Evolutionary conservation across 345 rosid species (phyloP), one percentile per base, ranked within the genome.

Genomic region (Corchorus capsularis): DNA sequence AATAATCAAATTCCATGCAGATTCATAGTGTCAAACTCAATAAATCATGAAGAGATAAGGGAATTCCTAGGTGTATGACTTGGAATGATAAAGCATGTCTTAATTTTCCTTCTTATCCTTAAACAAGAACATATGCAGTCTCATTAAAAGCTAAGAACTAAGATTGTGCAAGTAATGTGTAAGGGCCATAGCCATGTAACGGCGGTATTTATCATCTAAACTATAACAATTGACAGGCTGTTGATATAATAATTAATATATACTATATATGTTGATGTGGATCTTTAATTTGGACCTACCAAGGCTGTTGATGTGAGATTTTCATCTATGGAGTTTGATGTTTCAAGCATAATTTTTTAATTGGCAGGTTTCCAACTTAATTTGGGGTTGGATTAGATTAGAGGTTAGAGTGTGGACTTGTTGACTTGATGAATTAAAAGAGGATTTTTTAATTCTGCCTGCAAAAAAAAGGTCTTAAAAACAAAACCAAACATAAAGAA

Each of bases 21-120:
- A 10, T 19, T 9, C 34, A 54, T 17, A 2, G n/a, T 13, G 10
- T 41, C 52, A 10, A 64, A 0, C 13, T 64, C 69, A 41, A 17
- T 16, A 64, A n/a, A n/a, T n/a, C 52, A 64, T 41, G 2, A 69
- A 69, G 41, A 50, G 49, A 60, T 72, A 77, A 73, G 56, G 75
- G 17, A 32, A 43, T 5, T 34, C 53, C 17, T 14, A 27, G 6
- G 20, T 17, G 68, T 63, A 35, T 75, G 79, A 79, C 67, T 46
- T 75, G 85, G 75, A 72, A 54, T 76, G 78, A 76, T 39, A 54
- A 71, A 71, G 71, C 35, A 66, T 4, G 7, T 50, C 20, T 47
- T 27, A 55, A 73, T 70, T 67, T 65, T 43, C 54, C 56, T 63
- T 75, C 74, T 72, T 72, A 75, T 80, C 83, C 63, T 35, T 74